These are phyloP conservation scores for Diutina pseudorugosa DNA, from an alignment of 1,139 yeast species.

Conservation along the genomic window DNA sequence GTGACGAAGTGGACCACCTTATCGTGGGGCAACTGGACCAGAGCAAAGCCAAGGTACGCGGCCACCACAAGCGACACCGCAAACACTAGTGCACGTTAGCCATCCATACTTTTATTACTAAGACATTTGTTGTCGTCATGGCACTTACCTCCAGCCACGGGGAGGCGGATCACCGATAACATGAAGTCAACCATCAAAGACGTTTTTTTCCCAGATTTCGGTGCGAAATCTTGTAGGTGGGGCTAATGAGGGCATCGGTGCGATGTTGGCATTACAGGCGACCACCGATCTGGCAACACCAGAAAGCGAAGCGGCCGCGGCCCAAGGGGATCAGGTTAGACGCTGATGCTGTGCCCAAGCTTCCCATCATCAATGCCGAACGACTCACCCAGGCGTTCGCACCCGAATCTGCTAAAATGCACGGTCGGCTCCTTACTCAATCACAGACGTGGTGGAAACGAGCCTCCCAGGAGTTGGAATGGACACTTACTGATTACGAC, in stretches of 20 bases:
- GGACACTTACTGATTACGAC: conserved; percentile 42
- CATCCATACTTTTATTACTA: too few species aligned
- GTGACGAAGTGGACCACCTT: conserved; percentile 39
- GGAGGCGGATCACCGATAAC: neutral
- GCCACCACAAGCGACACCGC: conserved; percentile 12
- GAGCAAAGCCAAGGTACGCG: conserved; percentile 41
- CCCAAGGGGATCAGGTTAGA: neutral
- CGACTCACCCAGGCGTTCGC: neutral
- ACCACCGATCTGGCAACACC: too few species aligned
- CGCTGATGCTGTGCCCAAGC: neutral
- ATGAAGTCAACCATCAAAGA: neutral
- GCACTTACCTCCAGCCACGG: neutral
- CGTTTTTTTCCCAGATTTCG: neutral
- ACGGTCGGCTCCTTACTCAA: neutral
- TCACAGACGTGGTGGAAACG: neutral
- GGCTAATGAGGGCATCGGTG: neutral
- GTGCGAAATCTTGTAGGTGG: neutral
- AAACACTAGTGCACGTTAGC: conserved; percentile 7
- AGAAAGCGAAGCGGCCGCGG: neutral
- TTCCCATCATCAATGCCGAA: neutral
- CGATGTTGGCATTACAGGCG: neutral
- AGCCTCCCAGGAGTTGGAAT: conserved; percentile 26
- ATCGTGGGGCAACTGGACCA: conserved; percentile 35
- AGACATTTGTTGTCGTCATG: too few species aligned
- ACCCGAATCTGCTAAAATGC: too few species aligned